Percentiles rank a stretch among this genome's conserved stretches.
phyloP scores from a whole-genome alignment of 2,329 filamentous ascomycete species.

The Tolypocladium sp. region DNA sequence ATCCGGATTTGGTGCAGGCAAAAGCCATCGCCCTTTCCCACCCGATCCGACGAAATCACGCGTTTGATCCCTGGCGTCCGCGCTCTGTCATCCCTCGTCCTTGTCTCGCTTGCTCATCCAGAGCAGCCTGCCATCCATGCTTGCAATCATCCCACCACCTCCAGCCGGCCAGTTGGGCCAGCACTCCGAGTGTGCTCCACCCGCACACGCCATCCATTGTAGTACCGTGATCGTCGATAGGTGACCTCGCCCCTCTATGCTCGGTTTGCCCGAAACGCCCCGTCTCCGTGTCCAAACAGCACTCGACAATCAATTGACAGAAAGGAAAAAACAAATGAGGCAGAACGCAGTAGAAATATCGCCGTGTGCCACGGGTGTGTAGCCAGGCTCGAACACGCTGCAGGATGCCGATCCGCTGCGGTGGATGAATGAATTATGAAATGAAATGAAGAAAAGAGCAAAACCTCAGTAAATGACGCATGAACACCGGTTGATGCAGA shows the following conservation, averaged over 20 bases:
- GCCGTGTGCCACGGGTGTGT: not conserved
- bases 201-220: constrained; percentile 1
- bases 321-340: not conserved
- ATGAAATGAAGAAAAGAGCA: not conserved
- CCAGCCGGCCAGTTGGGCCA: not conserved
- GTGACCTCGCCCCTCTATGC: constrained; percentile 6
- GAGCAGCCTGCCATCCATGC: not conserved
- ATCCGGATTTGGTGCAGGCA: not conserved
- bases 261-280: constrained; percentile 4
- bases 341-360: not conserved
- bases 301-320: constrained; percentile 1
- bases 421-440: constrained; percentile 1
- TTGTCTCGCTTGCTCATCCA: not conserved
- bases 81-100: not conserved
- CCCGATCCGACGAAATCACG: not conserved
- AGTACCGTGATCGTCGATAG: not conserved
- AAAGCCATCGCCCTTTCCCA: not conserved
- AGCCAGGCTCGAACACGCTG: not conserved
- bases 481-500: constrained; percentile 15
- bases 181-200: not conserved
- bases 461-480: constrained; percentile 11
- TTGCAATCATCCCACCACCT: not conserved
- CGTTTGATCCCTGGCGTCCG: not conserved
- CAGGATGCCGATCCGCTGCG: not conserved
- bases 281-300: constrained; percentile 6